Evolutionary conservation across 176 grass and related monocot genomes (phyloP), one percentile per base, ranked within the genome.

Genomic region (Carex kokanica): DNA sequence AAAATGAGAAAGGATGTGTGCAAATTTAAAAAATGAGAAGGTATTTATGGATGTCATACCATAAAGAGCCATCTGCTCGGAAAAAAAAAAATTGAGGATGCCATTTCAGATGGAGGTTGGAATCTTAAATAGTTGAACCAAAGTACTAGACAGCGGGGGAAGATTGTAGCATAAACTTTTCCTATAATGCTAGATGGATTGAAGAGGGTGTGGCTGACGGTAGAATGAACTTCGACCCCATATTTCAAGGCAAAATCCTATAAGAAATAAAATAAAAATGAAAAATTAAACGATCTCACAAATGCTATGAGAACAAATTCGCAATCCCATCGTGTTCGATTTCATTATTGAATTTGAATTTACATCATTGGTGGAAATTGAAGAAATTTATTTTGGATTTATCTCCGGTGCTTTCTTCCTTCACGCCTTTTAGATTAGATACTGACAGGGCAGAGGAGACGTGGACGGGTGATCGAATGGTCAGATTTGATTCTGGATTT

Each of bases 201-300:
- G 52, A 95, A 91, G 13, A 98, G 93, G 12, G 89, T 95, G 81
- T 98, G 93, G 67, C 96, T 95, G 18, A 91, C 88, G 2, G 91
- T 86, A 31, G 89, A 86, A 84, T 88, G 90, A 70, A 98, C 93
- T 68, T 93, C 72, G 16, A 98, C 90, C 21, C 91, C 88, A 1
- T 74, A 91, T 47, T 78, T 57, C 20, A 72, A 56, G 8, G 91
- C 86, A 83, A 95, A 98, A 90, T 98, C 95, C 89, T 98, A 78
- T 12, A 82, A 29, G n/a, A 60, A 87, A 47, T 8, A 49, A 51
- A 74, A 23, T 9, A 52, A 51, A 1, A 52, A 74, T 51, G 1
- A 53, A 4, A 53, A 52, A 13, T 74, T 15, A 52, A 13, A 15
- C 5, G 36, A 36, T 74, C 36, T 54, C 62, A 68, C 68, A 63